These are phyloP conservation scores for Sanguinoderma infundibulare DNA, from an alignment of 1,284 basidiomycete genomes.

Conservation along the genomic window DNA sequence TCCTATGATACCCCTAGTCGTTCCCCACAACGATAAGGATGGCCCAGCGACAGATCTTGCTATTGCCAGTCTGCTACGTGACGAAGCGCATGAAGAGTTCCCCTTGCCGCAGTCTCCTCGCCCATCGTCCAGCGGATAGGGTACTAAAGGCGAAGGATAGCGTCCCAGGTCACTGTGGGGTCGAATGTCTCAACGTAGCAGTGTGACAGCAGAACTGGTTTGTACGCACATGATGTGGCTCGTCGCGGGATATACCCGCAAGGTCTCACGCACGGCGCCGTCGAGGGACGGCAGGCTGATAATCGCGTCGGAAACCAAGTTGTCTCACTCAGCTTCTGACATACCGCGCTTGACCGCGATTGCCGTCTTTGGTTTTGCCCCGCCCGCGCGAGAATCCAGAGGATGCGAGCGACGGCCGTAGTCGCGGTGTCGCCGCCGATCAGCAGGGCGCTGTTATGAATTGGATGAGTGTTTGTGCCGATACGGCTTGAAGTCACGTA, in stretches of 20 bases:
- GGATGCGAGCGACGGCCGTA: constrained; percentile 30
- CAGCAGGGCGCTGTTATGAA: constrained; percentile 31
- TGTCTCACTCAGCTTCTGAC: constrained; percentile 4
- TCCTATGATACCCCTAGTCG: too few relatives aligned
- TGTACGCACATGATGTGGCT: constrained; percentile 20
- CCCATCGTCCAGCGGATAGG: constrained; percentile 39
- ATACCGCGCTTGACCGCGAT: constrained; percentile 1
- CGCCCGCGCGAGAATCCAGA: constrained; percentile 34
- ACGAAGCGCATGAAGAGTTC: too few relatives aligned
- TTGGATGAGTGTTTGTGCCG: too few relatives aligned
- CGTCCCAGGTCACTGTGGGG: not conserved
- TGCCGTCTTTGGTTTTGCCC: constrained; percentile 23
- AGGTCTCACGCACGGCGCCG: constrained; percentile 47
- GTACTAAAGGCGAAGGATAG: constrained; percentile 40
- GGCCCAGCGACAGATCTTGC: too few relatives aligned
- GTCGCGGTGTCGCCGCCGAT: constrained; percentile 39
- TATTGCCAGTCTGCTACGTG: too few relatives aligned
- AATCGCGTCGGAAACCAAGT: constrained; percentile 30
- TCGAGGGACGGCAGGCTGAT: constrained; percentile 53
- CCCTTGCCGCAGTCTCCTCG: constrained; percentile 28
- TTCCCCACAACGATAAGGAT: too few relatives aligned
- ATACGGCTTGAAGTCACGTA: constrained; percentile 9
- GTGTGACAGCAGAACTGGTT: too few relatives aligned
- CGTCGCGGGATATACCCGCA: constrained; percentile 43
- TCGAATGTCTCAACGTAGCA: not conserved